A percentile compares a stretch with the other conserved stretches of the same genome.
phyloP scores from a whole-genome alignment of 768 basidiomycete genomes.

The Gelatoporia subvermispora region DNA sequence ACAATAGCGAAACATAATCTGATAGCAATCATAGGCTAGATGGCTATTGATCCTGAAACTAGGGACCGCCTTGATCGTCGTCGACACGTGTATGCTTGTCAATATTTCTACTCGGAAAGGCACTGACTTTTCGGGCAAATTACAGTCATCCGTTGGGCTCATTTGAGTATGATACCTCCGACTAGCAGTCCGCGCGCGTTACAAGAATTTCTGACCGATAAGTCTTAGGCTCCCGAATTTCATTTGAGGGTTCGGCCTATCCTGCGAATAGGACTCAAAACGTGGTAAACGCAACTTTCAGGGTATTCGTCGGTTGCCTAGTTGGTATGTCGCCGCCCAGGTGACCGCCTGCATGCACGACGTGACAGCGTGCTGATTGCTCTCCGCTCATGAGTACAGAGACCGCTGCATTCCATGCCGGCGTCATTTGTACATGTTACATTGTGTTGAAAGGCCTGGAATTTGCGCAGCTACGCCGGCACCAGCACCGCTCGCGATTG shows the following conservation, averaged over 20 bases:
- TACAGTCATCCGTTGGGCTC: slow-evolving; percentile 75
- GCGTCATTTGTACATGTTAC: slow-evolving; percentile 56
- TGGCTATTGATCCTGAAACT: slow-evolving; percentile 58
- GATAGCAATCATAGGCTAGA: slow-evolving; percentile 42
- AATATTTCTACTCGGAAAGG: neutral
- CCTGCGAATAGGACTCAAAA: neutral
- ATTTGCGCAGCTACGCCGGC: slow-evolving; percentile 3
- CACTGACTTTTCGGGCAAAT: neutral
- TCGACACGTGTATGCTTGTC: slow-evolving; percentile 68
- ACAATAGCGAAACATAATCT: slow-evolving; percentile 15
- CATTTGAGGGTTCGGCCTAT: neutral
- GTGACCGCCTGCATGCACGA: neutral
- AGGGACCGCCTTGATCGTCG: slow-evolving; percentile 50
- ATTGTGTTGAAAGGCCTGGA: slow-evolving; percentile 39
- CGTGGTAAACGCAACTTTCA: slow-evolving; percentile 16
- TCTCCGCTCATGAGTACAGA: slow-evolving; percentile 37
- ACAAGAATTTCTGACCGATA: neutral
- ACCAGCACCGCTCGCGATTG: slow-evolving; percentile 6
- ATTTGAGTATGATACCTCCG: slow-evolving; percentile 45
- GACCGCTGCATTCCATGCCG: slow-evolving; percentile 69
- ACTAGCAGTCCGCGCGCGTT: neutral
- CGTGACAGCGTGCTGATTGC: slow-evolving; percentile 4
- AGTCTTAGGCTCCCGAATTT: neutral
- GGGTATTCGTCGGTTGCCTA: slow-evolving; percentile 60
- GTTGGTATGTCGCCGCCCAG: slow-evolving; percentile 39